phyloP scores from a whole-genome alignment of 176 grass and related monocot genomes.

The Eleusine coracana region DNA sequence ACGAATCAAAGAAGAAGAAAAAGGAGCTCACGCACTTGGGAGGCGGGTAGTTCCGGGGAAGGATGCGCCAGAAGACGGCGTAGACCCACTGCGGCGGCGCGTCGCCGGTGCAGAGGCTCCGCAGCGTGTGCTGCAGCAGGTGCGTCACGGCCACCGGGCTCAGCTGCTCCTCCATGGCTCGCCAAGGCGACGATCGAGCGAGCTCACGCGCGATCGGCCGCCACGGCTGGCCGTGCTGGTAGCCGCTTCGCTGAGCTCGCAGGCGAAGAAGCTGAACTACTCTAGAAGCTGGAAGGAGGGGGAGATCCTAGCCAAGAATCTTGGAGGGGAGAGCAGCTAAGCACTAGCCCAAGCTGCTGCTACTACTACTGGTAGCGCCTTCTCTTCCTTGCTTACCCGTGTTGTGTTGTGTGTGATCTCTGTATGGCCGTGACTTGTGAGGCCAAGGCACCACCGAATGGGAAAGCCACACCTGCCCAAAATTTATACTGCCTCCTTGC shows the following conservation, averaged over 20 bases:
- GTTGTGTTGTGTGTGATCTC: conserved; percentile 24
- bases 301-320: conserved; percentile 17
- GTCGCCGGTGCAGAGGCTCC: conserved; percentile 80
- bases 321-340: neutral
- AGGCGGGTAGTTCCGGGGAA: conserved; percentile 88
- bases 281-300: neutral
- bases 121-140: conserved; percentile 89
- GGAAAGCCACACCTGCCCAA: conserved; percentile 53
- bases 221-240: neutral
- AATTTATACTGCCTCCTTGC: conserved; percentile 52
- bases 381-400: conserved; percentile 2
- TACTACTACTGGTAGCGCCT: neutral
- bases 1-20: neutral
- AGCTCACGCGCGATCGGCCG: neutral
- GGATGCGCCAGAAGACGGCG: conserved; percentile 92
- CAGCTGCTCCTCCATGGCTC: conserved; percentile 83
- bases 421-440: conserved; percentile 55
- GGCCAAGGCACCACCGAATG: conserved; percentile 54
- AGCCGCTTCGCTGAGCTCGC: neutral
- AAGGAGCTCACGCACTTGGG: conserved; percentile 54
- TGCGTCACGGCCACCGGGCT: conserved; percentile 84
- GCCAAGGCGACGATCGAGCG: neutral
- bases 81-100: conserved; percentile 75
- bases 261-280: neutral
- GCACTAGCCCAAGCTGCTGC: neutral